A percentile compares a stretch with the other conserved stretches of the same genome.
Evolutionary conservation across 2,329 filamentous ascomycete genomes (phyloP).

Genomic region (Neonectria punicea): DNA sequence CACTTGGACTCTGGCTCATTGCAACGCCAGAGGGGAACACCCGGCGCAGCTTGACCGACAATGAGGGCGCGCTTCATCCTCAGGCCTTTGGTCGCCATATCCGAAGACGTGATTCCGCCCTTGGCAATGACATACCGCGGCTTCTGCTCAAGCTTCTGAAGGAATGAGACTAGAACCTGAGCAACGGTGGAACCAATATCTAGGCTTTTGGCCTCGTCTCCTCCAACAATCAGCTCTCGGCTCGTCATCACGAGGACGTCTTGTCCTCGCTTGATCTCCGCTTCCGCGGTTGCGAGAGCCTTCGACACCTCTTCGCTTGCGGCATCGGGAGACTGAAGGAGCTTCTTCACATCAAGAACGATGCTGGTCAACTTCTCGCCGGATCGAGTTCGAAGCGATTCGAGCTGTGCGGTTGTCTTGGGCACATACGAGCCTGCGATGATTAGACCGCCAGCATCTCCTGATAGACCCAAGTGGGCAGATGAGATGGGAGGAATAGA

Average conservation of each 20-base stretch:
- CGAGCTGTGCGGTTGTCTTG: constrained; percentile 67
- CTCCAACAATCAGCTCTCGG: constrained; percentile 57
- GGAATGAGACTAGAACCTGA: constrained; percentile 59
- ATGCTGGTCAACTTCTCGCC: constrained; percentile 56
- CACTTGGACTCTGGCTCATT: constrained; percentile 63
- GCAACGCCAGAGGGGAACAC: constrained; percentile 69
- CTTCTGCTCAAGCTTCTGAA: constrained; percentile 56
- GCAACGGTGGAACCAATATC: constrained; percentile 66
- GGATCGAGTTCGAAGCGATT: constrained; percentile 52
- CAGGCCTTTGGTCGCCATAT: constrained; percentile 67
- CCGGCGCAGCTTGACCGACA: constrained; percentile 66
- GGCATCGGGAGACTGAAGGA: constrained; percentile 52
- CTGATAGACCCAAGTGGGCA: constrained; percentile 51
- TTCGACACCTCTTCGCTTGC: constrained; percentile 46
- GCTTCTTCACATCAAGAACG: constrained; percentile 58
- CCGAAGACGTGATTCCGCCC: constrained; percentile 69
- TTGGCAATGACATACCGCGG: constrained; percentile 69
- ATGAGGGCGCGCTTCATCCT: constrained; percentile 63
- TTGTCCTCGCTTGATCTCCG: constrained; percentile 54
- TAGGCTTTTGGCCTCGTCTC: constrained; percentile 61
- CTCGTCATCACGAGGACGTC: constrained; percentile 71
- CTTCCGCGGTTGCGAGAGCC: constrained; percentile 48
- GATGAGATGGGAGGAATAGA: constrained; percentile 62
- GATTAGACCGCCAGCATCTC: constrained; percentile 59
- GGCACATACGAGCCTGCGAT: constrained; percentile 68